phyloP scores from a whole-genome alignment of 306 rosid species.

The Crotalaria pallida region DNA sequence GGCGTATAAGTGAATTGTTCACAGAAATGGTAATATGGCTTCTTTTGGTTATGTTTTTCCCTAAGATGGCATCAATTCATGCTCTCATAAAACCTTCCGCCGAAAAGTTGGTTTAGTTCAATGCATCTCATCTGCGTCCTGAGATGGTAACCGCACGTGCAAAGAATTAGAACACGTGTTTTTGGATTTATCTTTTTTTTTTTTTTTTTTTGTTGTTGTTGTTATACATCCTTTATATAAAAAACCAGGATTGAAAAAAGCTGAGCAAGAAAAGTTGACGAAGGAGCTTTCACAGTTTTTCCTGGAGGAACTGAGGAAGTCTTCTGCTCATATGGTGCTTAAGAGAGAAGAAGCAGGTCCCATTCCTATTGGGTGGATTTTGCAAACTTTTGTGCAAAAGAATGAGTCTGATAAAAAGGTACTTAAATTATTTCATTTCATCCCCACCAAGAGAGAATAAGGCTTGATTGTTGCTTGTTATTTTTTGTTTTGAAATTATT shows the following conservation, averaged over 20 bases:
- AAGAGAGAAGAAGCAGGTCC: background rate
- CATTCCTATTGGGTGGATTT: conserved; percentile 25
- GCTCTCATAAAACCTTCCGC: background rate
- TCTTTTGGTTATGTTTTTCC: conserved; percentile 2
- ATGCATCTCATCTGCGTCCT: background rate
- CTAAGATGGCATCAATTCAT: background rate
- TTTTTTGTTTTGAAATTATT: background rate
- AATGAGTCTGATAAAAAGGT: background rate
- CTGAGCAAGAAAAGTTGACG: background rate
- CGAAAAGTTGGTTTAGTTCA: background rate
- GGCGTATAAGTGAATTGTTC: background rate
- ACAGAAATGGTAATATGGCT: background rate
- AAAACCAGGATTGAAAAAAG: background rate
- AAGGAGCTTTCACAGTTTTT: background rate
- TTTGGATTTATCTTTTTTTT: background rate
- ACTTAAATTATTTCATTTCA: background rate
- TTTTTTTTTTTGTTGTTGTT: background rate
- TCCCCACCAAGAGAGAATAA: no score
- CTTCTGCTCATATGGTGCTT: background rate
- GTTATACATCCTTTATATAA: background rate
- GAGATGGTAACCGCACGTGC: background rate
- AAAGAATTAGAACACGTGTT: conserved; percentile 4
- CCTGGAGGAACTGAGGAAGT: background rate
- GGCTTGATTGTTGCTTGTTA: no score
- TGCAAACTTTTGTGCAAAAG: background rate